A percentile compares a stretch with the other conserved stretches of the same genome.
Conservation (phyloP, 306 rosid genomes). For the Leucaena leucocephala region DNA sequence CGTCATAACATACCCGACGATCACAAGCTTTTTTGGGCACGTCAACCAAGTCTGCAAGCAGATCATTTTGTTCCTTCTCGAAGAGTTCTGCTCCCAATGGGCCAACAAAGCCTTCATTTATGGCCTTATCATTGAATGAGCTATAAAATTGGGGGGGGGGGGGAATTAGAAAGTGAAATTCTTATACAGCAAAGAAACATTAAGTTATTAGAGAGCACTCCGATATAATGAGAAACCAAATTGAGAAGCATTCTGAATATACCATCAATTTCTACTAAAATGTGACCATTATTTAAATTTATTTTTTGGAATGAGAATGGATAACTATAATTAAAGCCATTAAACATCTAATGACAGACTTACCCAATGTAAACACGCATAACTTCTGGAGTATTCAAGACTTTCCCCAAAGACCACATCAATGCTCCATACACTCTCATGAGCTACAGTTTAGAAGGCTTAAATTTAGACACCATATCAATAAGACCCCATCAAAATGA, state of each 20-base stretch:
- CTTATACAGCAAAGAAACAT: conserved; percentile 7
- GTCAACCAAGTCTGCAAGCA: conserved; percentile 77
- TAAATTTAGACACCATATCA: background rate
- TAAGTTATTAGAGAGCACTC: background rate
- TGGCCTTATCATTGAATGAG: conserved; percentile 81
- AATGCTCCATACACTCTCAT: conserved; percentile 98
- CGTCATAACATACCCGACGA: conserved; percentile 59
- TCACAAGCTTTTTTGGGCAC: conserved; percentile 93
- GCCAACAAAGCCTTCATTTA: conserved; percentile 57
- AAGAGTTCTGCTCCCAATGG: conserved; percentile 77
- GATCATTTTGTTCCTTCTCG: conserved; percentile 81
- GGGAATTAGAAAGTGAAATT: background rate
- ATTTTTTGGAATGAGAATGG: background rate
- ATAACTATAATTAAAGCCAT: background rate
- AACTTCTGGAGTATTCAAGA: conserved; percentile 89
- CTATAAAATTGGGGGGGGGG: conserved; percentile 33
- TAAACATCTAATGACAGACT: conserved; percentile 30
- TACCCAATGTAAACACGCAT: conserved; percentile 90
- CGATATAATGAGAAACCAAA: conserved; percentile 23
- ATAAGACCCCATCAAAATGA: background rate
- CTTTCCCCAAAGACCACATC: conserved; percentile 98
- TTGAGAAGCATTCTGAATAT: background rate
- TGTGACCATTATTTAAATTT: background rate
- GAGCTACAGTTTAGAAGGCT: conserved; percentile 48
- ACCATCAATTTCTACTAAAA: conserved; percentile 13